Evolutionary conservation across 148 eudicot genomes (phyloP).

Genomic region (Cornus kousa): DNA sequence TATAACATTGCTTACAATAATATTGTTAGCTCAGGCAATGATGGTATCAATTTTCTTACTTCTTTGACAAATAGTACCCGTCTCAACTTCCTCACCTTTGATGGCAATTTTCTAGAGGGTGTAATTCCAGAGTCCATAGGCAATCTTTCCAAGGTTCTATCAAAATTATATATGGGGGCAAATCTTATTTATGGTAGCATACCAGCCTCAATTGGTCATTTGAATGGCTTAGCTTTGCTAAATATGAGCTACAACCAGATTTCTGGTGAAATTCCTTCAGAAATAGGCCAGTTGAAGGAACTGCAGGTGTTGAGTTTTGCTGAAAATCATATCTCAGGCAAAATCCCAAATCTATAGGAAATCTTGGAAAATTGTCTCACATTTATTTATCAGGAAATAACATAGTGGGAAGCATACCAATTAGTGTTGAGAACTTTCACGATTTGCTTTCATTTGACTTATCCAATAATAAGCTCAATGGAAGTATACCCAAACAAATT

Average conservation of each 20-base stretch:
- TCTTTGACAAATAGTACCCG: conserved; percentile 36
- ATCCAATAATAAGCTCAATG: conserved; percentile 44
- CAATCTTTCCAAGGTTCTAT: conserved; percentile 42
- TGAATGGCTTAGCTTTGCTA: conserved; percentile 22
- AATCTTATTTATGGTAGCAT: conserved; percentile 31
- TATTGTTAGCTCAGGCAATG: conserved; percentile 30
- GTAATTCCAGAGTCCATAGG: conserved; percentile 47
- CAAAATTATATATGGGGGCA: conserved; percentile 33
- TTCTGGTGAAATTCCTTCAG: conserved; percentile 31
- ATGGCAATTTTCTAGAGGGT: conserved; percentile 41
- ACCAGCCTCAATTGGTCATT: conserved; percentile 26
- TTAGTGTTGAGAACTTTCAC: conserved; percentile 24
- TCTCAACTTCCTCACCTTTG: conserved; percentile 40
- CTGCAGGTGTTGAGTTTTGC: conserved; percentile 25
- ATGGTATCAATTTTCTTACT: conserved; percentile 37
- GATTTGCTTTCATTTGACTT: conserved; percentile 37
- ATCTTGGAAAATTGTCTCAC: conserved; percentile 16
- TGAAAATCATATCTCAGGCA: conserved; percentile 36
- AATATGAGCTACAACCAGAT: conserved; percentile 20
- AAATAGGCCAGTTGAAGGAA: conserved; percentile 31
- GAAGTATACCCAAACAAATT: conserved; percentile 43
- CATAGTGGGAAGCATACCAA: conserved; percentile 36
- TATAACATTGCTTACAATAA: conserved; percentile 44
- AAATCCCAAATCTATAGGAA: conserved; percentile 32
- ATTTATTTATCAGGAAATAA: conserved; percentile 36